Conservation (phyloP, 2,329 filamentous ascomycete genomes). For the Ciborinia camelliae region DNA sequence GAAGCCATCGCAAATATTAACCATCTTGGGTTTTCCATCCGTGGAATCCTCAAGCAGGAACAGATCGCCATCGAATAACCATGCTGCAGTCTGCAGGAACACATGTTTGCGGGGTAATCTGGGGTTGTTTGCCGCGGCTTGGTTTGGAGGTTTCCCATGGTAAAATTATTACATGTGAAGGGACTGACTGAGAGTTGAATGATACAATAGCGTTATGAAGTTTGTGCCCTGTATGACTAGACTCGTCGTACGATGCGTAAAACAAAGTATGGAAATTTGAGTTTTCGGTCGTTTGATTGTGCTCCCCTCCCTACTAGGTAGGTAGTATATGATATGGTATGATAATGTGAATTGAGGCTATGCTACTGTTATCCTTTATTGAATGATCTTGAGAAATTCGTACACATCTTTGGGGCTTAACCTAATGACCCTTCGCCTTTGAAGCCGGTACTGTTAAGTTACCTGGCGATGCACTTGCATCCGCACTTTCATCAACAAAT, state of each 20-base stretch:
- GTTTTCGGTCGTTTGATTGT: not conserved
- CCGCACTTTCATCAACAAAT: too few relatives aligned
- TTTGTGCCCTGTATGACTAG: not conserved
- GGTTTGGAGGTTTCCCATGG: too few relatives aligned
- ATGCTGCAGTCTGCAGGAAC: not conserved
- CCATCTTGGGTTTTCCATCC: not conserved
- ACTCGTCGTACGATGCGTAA: not conserved
- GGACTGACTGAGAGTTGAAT: not conserved
- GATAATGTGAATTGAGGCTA: not conserved
- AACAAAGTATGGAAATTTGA: not conserved
- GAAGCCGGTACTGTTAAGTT: not conserved
- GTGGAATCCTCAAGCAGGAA: too few relatives aligned
- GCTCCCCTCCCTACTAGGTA: too few relatives aligned
- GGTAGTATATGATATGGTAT: too few relatives aligned
- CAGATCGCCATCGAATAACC: not conserved
- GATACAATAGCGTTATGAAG: not conserved
- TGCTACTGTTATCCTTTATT: too few relatives aligned
- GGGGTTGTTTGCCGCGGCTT: slow-evolving; percentile 3
- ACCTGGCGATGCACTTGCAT: not conserved
- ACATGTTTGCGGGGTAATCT: slow-evolving; percentile 12
- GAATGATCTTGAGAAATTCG: not conserved
- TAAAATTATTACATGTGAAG: slow-evolving; percentile 1
- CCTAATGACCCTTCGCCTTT: not conserved
- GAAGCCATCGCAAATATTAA: too few relatives aligned
- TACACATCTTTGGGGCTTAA: not conserved